phyloP scores from a whole-genome alignment of 2,329 filamentous ascomycete genomes.

The Claviceps pusilla region DNA sequence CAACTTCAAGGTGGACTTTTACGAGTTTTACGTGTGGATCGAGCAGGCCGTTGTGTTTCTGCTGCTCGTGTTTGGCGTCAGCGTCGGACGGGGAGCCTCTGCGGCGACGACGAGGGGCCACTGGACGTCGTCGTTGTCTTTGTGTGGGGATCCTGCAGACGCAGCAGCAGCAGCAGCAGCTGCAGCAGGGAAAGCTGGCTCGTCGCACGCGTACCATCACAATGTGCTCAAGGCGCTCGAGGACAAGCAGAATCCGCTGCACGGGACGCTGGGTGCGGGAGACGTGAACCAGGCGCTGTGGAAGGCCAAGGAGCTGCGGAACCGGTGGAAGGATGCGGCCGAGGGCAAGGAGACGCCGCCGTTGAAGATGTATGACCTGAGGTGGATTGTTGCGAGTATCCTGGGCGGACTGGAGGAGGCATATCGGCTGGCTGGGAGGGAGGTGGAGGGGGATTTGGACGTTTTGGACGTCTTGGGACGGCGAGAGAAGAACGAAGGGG shows the following conservation, averaged over 20 bases:
- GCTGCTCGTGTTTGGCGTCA: slow-evolving; percentile 47
- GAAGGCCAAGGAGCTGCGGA: slow-evolving; percentile 54
- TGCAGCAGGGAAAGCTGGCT: neutral
- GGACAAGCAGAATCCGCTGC: slow-evolving; percentile 39
- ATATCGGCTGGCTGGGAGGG: slow-evolving; percentile 33
- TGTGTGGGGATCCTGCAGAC: too few species aligned
- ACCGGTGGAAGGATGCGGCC: slow-evolving; percentile 57
- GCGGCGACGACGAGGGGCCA: neutral
- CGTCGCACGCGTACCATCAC: slow-evolving; percentile 47
- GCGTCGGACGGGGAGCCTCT: slow-evolving; percentile 22
- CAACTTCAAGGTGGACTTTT: slow-evolving; percentile 67
- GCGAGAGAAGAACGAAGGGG: slow-evolving; percentile 16
- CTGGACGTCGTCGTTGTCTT: neutral
- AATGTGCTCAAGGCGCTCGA: slow-evolving; percentile 52
- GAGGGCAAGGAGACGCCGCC: slow-evolving; percentile 23
- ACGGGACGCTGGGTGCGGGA: slow-evolving; percentile 37
- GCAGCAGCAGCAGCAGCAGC: too few species aligned
- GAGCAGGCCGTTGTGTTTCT: slow-evolving; percentile 56
- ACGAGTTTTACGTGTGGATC: slow-evolving; percentile 60
- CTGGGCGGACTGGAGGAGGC: slow-evolving; percentile 45
- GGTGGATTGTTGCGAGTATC: slow-evolving; percentile 41
- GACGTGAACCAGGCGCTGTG: slow-evolving; percentile 43
- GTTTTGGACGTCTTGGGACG: slow-evolving; percentile 22
- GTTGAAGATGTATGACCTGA: slow-evolving; percentile 46
- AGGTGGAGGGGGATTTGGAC: slow-evolving; percentile 21